Base-by-base conservation (phyloP, 495 filamentous ascomycete genomes). In the Aspergillus cristatus region DNA sequence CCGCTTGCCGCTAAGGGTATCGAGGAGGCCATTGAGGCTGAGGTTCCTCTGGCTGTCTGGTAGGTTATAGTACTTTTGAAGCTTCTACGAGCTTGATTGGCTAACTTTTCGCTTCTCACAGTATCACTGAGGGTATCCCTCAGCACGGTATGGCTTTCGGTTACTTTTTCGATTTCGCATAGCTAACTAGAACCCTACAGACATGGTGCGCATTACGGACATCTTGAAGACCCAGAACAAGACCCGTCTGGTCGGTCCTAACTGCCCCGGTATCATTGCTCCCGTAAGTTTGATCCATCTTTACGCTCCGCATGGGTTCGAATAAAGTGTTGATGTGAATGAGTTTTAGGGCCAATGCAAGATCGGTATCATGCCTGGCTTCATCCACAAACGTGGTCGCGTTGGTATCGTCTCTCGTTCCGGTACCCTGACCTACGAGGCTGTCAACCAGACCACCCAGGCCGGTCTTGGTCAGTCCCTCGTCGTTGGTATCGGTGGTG, bases 281-380 rank as follows among this genome's bases (percentile, higher is more conserved):
- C 75, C 76, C 35, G 76, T 80, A 74, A 57, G 70, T 62, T 35
- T 30, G n/a, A n/a, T n/a, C n/a, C n/a, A n/a, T n/a, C n/a, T n/a
- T n/a, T n/a, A n/a, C n/a, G 11, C 30, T 11, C 32, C 26, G 26
- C 16, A 8, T n/a, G n/a, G n/a, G n/a, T n/a, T n/a, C n/a, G n/a
- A n/a, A n/a, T n/a, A n/a, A n/a, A n/a, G n/a, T n/a, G n/a, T n/a
- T n/a, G n/a, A n/a, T n/a, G n/a, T n/a, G n/a, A n/a, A n/a, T n/a
- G n/a, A n/a, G n/a, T n/a, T n/a, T 28, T 52, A 84, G 79, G 91
- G 90, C 45, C 91, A 94, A 81, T 99, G 91, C 78, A 99, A 99
- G 73, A 99, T 99, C 60, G 91, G 91, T 56, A 99, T 99, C 70
- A 99, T 99, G 91, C 91, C 91, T 30, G 91, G 91, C 52, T 94